Conservation (phyloP, 2,329 filamentous ascomycete genomes). For the Pezicula neosporulosa region DNA sequence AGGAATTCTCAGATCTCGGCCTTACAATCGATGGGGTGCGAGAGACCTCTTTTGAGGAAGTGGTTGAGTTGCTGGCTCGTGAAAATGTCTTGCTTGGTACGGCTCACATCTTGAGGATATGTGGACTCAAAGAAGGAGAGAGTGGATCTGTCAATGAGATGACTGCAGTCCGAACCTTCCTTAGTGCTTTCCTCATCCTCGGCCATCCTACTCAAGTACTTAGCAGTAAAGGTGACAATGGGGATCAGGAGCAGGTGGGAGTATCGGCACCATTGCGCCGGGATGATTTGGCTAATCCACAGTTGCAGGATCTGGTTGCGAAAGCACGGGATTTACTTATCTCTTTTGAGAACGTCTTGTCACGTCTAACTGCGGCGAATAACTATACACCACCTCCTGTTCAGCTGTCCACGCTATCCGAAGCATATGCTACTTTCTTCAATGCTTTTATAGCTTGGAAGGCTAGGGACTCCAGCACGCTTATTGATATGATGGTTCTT, state of each 20-base stretch:
- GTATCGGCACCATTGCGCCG: constrained; percentile 39
- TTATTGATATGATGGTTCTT: constrained; percentile 82
- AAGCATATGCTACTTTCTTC: constrained; percentile 70
- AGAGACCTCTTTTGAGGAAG: constrained; percentile 70
- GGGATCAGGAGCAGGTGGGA: constrained; percentile 55
- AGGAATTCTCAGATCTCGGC: constrained; percentile 62
- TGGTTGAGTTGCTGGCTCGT: constrained; percentile 64
- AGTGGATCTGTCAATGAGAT: constrained; percentile 63
- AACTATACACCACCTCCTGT: constrained; percentile 63
- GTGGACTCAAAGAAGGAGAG: constrained; percentile 65
- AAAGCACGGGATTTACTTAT: constrained; percentile 76
- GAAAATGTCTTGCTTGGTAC: constrained; percentile 64
- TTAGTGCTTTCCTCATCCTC: constrained; percentile 77
- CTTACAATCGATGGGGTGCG: constrained; percentile 68
- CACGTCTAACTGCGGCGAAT: constrained; percentile 62
- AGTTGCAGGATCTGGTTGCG: constrained; percentile 67
- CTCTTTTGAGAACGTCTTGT: constrained; percentile 72
- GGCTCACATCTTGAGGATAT: constrained; percentile 63
- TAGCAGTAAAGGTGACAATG: constrained; percentile 62
- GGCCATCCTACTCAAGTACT: constrained; percentile 77
- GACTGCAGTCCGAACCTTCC: constrained; percentile 69
- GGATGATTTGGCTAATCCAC: constrained; percentile 57
- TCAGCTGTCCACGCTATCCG: constrained; percentile 58
- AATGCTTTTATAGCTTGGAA: constrained; percentile 84
- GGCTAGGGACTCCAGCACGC: constrained; percentile 70